Percentiles rank a stretch among this genome's conserved stretches.
These are phyloP conservation scores for Cladosporium sp. DNA, from an alignment of 2,329 filamentous ascomycete species.

Conservation along the genomic window DNA sequence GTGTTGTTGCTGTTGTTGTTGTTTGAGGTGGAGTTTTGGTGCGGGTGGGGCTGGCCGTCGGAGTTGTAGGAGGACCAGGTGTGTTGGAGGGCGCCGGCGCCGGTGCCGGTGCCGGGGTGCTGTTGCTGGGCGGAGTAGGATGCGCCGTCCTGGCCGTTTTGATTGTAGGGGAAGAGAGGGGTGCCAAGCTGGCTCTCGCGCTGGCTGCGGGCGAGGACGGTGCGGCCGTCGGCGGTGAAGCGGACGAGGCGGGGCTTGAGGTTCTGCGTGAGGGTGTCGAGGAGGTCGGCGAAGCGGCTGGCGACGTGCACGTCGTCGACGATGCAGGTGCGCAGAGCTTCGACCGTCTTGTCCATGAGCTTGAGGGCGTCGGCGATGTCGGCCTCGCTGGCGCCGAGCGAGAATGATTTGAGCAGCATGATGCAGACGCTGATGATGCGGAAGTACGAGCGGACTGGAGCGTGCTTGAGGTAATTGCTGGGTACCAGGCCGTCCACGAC, in stretches of 20 bases:
- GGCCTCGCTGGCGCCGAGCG: constrained; percentile 69
- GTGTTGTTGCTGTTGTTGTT: constrained; percentile 16
- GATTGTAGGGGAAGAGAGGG: constrained; percentile 1
- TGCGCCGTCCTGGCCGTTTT: not conserved
- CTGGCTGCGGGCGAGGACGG: constrained; percentile 15
- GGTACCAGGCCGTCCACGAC: constrained; percentile 72
- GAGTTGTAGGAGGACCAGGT: not conserved
- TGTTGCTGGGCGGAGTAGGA: not conserved
- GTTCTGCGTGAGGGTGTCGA: constrained; percentile 70
- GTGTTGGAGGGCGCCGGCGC: constrained; percentile 15
- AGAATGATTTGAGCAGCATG: constrained; percentile 79
- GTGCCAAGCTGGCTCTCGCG: constrained; percentile 11
- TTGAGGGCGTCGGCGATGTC: constrained; percentile 70
- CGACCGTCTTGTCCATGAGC: constrained; percentile 68
- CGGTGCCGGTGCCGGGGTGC: not conserved
- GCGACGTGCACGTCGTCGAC: constrained; percentile 81
- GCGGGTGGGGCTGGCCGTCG: constrained; percentile 19
- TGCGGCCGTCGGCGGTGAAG: constrained; percentile 43
- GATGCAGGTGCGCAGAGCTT: constrained; percentile 68
- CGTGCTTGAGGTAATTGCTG: constrained; percentile 71
- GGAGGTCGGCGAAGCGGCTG: constrained; percentile 74
- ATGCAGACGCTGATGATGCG: constrained; percentile 80
- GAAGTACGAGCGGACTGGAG: constrained; percentile 78
- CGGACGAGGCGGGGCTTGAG: constrained; percentile 65
- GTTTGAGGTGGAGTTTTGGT: constrained; percentile 7